Percentiles rank a stretch among this genome's conserved stretches.
phyloP scores from a whole-genome alignment of 306 rosid genomes.

The Glycine soja region DNA sequence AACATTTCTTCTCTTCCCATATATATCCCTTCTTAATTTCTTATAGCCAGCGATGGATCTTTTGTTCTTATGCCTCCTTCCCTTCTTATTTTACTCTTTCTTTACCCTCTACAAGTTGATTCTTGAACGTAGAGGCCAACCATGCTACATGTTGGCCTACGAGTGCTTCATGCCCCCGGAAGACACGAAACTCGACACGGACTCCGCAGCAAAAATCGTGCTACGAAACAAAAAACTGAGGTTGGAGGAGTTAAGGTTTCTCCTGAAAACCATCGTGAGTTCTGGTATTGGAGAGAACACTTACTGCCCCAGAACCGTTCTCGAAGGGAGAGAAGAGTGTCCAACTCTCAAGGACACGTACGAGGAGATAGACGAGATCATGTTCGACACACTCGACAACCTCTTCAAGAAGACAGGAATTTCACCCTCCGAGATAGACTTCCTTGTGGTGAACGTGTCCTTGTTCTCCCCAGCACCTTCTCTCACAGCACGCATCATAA shows the following conservation, averaged over 20 bases:
- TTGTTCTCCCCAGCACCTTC: slow-evolving; percentile 81
- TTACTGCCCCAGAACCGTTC: slow-evolving; percentile 69
- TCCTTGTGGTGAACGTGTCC: slow-evolving; percentile 84
- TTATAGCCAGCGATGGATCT: slow-evolving; percentile 50
- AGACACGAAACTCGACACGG: slow-evolving; percentile 59
- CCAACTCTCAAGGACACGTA: slow-evolving; percentile 54
- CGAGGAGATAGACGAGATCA: slow-evolving; percentile 73
- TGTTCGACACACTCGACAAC: slow-evolving; percentile 72
- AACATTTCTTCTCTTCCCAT: not conserved
- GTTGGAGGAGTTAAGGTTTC: slow-evolving; percentile 67
- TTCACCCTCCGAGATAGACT: slow-evolving; percentile 69
- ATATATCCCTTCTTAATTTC: not conserved
- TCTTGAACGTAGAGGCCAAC: slow-evolving; percentile 56
- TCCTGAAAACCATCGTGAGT: slow-evolving; percentile 70
- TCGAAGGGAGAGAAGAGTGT: slow-evolving; percentile 59
- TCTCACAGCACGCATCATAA: slow-evolving; percentile 68
- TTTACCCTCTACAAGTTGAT: slow-evolving; percentile 48
- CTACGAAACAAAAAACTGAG: slow-evolving; percentile 67
- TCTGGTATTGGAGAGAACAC: slow-evolving; percentile 87
- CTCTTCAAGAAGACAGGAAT: slow-evolving; percentile 60
- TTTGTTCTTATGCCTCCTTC: slow-evolving; percentile 41
- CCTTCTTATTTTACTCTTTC: slow-evolving; percentile 54
- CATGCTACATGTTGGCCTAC: slow-evolving; percentile 77
- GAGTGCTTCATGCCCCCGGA: slow-evolving; percentile 75
- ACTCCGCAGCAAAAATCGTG: slow-evolving; percentile 57